Evolutionary conservation across 1,139 yeast genomes (phyloP).

Genomic region (Yamadazyma siamensis): DNA sequence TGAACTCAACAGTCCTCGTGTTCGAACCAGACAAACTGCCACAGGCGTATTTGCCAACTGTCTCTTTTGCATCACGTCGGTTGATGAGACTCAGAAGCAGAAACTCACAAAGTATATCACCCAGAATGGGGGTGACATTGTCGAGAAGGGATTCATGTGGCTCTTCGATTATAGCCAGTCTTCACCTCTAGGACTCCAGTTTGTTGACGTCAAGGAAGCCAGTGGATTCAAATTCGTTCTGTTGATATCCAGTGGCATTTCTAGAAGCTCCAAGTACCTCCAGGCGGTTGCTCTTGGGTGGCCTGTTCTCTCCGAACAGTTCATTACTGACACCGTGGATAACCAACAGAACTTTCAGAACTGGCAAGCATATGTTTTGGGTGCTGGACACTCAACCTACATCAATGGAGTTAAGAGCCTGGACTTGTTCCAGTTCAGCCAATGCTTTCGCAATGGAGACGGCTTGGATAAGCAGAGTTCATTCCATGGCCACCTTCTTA

Average conservation of each 20-base stretch:
- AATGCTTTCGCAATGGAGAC: constrained; percentile 20
- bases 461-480: constrained; percentile 33
- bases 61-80: constrained; percentile 37
- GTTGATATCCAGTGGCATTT: constrained; percentile 53
- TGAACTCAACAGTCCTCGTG: constrained; percentile 4
- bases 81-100: constrained; percentile 35
- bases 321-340: constrained; percentile 51
- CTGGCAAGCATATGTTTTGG: constrained; percentile 60
- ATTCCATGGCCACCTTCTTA: constrained; percentile 35
- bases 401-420: constrained; percentile 35
- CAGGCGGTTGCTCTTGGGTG: constrained; percentile 85
- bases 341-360: constrained; percentile 17
- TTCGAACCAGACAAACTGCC: constrained; percentile 1
- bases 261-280: constrained; percentile 73
- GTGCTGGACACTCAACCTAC: constrained; percentile 62
- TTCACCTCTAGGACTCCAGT: constrained; percentile 3
- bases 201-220: constrained; percentile 4
- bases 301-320: constrained; percentile 73
- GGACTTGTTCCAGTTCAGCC: constrained; percentile 39
- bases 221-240: constrained; percentile 53
- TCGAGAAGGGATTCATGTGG: constrained; percentile 46
- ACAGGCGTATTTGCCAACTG: constrained; percentile 20
- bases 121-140: constrained; percentile 51
- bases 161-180: constrained; percentile 19
- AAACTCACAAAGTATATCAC: constrained; percentile 33